Base-by-base conservation (phyloP, 108 stramenopile species). In the Cyclotella baltica region DNA sequence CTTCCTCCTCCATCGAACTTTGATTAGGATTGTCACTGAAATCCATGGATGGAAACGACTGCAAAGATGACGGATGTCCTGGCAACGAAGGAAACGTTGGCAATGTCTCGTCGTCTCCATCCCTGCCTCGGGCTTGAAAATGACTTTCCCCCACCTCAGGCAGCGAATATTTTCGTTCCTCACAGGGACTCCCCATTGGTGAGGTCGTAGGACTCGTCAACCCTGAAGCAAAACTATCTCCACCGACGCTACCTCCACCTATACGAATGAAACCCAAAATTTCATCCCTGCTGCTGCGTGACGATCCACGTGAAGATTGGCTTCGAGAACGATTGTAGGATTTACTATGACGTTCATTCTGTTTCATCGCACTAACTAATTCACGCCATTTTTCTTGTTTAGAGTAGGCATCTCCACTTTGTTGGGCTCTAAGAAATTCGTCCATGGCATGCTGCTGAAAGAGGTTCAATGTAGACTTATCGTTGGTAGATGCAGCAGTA, bases 381-480 rank as follows among this genome's bases (percentile, higher is more conserved):
- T 72, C 71, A 30, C 40, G 61, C 71, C 71, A 72, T 36, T 48
- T 59, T 61, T 72, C 33, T 48, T 72, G 28, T 16, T 47, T 58
- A 11, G 31, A 22, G 30, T n/a, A 19, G 33, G 71, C 28, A 47
- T 47, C 4, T 23, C 67, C 67, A 11, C 50, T 52, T 16, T 23
- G 1, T 28, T 67, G 67, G 4, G 67, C 67, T 11, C 0, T 19
- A 2, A 67, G 29, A 19, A 67, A 67, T 34, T 67, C 19, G 4
- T 67, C 67, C 67, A 67, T 67, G 67, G 67, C 67, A 33, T 67
- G 30, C 40, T 67, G 46, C 34, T 67, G 67, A n/a, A 47, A 27
- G 1, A 64, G 11, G 63, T 43, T 64, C 38, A 64, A 27, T 25
- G 23, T 13, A 27, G 22, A 1, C 13, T 57, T 4, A 13, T 64